phyloP scores from a whole-genome alignment of 2,329 filamentous ascomycete species.

The Penicillium sp. region DNA sequence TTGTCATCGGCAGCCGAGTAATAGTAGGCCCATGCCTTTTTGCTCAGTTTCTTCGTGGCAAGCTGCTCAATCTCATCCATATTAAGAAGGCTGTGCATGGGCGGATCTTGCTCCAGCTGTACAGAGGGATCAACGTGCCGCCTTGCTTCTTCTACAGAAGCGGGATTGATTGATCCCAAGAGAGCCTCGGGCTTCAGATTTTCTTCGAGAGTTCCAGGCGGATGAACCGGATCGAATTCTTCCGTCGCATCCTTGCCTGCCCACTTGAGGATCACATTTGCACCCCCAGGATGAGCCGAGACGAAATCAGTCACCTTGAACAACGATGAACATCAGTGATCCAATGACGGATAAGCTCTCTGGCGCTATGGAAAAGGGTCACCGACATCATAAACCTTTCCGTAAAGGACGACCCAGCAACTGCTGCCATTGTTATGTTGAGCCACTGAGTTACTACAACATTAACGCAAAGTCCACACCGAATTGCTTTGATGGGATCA shows the following conservation, averaged over 20 bases:
- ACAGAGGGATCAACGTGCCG: slow-evolving; percentile 18
- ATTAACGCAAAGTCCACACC: background rate
- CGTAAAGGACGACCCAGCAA: slow-evolving; percentile 19
- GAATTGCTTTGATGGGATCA: too few species aligned
- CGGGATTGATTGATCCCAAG: slow-evolving; percentile 63
- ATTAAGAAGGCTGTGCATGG: slow-evolving; percentile 55
- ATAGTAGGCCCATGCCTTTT: slow-evolving; percentile 89
- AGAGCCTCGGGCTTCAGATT: slow-evolving; percentile 66
- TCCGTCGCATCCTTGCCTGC: slow-evolving; percentile 83
- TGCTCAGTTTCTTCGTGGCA: slow-evolving; percentile 68
- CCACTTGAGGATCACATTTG: slow-evolving; percentile 75
- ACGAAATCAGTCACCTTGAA: slow-evolving; percentile 63
- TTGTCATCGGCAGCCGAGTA: slow-evolving; percentile 80
- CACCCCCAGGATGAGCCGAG: slow-evolving; percentile 74
- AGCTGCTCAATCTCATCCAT: slow-evolving; percentile 78
- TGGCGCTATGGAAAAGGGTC: background rate
- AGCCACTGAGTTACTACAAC: slow-evolving; percentile 2
- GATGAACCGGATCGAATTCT: slow-evolving; percentile 87
- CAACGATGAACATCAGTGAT: too few species aligned
- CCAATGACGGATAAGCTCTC: background rate
- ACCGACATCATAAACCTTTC: slow-evolving; percentile 20
- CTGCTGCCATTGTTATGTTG: slow-evolving; percentile 5
- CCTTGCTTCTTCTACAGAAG: slow-evolving; percentile 52
- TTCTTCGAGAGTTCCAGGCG: slow-evolving; percentile 75
- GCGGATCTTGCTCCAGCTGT: slow-evolving; percentile 45